Base-by-base conservation (phyloP, 2,329 filamentous ascomycete species). In the Didymellaceae sp. region DNA sequence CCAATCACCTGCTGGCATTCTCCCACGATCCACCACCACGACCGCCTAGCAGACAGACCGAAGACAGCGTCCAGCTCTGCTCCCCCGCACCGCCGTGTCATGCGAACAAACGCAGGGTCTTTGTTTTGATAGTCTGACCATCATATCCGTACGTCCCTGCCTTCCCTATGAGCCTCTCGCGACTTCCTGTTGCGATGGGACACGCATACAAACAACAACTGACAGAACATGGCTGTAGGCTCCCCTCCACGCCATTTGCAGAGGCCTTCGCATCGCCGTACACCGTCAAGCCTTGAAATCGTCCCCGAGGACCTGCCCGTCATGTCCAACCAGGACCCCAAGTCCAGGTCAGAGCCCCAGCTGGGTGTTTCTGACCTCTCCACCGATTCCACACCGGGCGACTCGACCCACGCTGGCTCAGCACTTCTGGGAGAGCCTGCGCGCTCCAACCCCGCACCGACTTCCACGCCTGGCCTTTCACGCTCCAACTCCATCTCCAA, bases 401-500 rank as follows among this genome's bases (percentile, higher is more conserved):
- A 68, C 40, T 58, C 63, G 6, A 65, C 60, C 1, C 63, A 68
- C 31, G 60, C 57, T 13, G 63, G 59, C 43, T 54, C 65, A 37
- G 61, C 65, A 11, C 51, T 70, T n/a, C 26, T 67, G 18, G 57
- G 65, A 75, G 76, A 73, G 77, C 80, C 38, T 6, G 3, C 73
- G 77, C 28, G 66, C 75, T 32, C 77, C 82, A 80, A 16, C 40
- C 6, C 71, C 78, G 25, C 67, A 75, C 39, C 77, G 82, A 47
- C 64, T 77, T 71, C 76, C 33, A 86, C 66, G 77, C 85, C 40
- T 67, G 78, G 57, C 56, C 76, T 91, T 38, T 95, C 91, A 6
- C 85, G 91, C 52, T 88, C 89, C 46, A 81, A 83, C 13, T 96
- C 91, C 13, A 91, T 91, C 72, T 91, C 90, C n/a, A 86, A 85